phyloP scores from a whole-genome alignment of 2,329 filamentous ascomycete species.

The Venturiaceae sp. region DNA sequence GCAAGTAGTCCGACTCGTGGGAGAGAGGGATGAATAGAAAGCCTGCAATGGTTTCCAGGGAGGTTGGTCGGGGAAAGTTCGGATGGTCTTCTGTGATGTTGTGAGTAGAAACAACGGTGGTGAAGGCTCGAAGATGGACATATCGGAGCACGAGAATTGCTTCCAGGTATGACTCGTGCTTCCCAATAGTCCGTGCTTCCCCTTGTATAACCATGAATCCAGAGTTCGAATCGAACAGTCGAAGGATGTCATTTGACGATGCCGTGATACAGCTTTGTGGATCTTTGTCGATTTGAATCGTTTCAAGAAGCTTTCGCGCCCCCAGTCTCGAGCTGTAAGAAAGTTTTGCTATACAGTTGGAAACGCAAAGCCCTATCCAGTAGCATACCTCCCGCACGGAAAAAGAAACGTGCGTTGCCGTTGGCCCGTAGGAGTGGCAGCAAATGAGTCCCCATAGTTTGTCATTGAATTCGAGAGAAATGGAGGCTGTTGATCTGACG shows the following conservation, averaged over 20 bases:
- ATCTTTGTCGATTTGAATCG: constrained; percentile 67
- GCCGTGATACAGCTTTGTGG: constrained; percentile 84
- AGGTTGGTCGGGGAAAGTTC: constrained; percentile 68
- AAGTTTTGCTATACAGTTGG: constrained; percentile 75
- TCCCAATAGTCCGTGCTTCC: constrained; percentile 77
- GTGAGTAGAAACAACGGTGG: constrained; percentile 66
- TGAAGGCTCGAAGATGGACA: constrained; percentile 63
- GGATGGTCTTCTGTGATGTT: constrained; percentile 70
- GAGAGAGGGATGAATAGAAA: constrained; percentile 75
- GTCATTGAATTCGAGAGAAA: constrained; percentile 77
- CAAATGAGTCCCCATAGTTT: constrained; percentile 84
- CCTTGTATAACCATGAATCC: constrained; percentile 74
- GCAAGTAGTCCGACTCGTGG: constrained; percentile 73
- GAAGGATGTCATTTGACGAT: constrained; percentile 75
- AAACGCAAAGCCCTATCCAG: constrained; percentile 74
- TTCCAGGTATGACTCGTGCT: constrained; percentile 68
- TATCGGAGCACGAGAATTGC: constrained; percentile 78
- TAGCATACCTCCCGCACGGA: constrained; percentile 88
- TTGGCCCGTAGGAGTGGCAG: constrained; percentile 69
- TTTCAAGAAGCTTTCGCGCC: constrained; percentile 80
- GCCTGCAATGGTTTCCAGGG: constrained; percentile 68
- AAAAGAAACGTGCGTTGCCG: constrained; percentile 81
- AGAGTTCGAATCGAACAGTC: constrained; percentile 78
- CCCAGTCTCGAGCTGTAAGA: constrained; percentile 79
- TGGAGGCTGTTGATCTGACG: constrained; percentile 88